Evolutionary conservation across 306 rosid genomes (phyloP).

Genomic region (Vachellia pachyceras): DNA sequence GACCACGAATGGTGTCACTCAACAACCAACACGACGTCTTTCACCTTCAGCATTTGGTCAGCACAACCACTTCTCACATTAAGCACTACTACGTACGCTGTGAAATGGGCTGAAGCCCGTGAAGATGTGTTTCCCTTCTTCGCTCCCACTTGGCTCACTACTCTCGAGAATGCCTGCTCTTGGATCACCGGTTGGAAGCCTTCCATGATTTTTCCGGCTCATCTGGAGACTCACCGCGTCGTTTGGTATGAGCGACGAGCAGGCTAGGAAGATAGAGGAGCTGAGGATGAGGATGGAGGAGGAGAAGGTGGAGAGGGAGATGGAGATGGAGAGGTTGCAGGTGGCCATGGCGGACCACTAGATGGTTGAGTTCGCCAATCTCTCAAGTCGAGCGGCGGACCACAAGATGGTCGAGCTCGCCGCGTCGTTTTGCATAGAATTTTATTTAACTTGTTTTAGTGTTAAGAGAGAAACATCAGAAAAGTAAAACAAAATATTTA

Average conservation of each 20-base stretch:
- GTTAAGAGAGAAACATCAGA: no score
- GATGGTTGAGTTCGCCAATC: conserved; percentile 51
- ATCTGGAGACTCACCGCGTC: neutral
- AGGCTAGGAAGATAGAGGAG: neutral
- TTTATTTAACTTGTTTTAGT: no score
- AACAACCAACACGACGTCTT: conserved; percentile 38
- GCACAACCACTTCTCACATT: conserved; percentile 52
- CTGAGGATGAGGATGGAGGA: neutral
- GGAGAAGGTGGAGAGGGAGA: conserved; percentile 16
- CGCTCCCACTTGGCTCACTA: conserved; percentile 31
- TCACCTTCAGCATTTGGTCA: conserved; percentile 42
- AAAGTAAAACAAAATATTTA: no score
- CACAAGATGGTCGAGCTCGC: no score
- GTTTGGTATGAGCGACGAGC: neutral
- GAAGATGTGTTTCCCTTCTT: conserved; percentile 69
- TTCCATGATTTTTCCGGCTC: neutral
- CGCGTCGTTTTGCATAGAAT: no score
- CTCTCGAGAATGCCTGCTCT: conserved; percentile 9
- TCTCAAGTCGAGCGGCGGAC: conserved; percentile 20
- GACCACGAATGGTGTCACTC: neutral
- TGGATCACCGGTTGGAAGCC: conserved; percentile 33
- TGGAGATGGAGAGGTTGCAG: conserved; percentile 26
- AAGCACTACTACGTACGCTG: conserved; percentile 66
- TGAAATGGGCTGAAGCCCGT: conserved; percentile 72
- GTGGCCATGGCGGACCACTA: conserved; percentile 58